Percentiles rank a stretch among this genome's conserved stretches.
Evolutionary conservation across 2,329 filamentous ascomycete species (phyloP).

Genomic region (Xylariaceae sp.): DNA sequence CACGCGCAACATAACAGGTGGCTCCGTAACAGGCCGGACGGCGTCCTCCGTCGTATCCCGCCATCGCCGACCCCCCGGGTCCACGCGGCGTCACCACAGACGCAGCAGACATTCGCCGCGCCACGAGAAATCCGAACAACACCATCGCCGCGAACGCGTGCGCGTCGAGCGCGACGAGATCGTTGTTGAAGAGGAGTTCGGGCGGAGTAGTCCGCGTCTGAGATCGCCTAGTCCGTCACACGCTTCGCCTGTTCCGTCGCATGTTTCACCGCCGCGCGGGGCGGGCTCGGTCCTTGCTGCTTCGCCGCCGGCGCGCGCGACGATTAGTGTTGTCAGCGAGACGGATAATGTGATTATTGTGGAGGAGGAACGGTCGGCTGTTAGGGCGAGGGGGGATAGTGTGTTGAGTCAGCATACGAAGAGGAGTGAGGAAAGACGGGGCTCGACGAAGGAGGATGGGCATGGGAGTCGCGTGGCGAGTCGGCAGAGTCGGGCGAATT

Average conservation of each 20-base stretch:
- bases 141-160: constrained; percentile 24
- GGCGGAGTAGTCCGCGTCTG: constrained; percentile 23
- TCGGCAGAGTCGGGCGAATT: constrained; percentile 29
- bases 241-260: background rate
- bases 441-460: constrained; percentile 29
- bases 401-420: constrained; percentile 22
- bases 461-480: constrained; percentile 30
- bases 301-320: background rate
- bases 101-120: constrained; percentile 14
- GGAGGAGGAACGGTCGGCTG: constrained; percentile 34
- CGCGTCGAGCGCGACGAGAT: constrained; percentile 25
- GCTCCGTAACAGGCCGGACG: constrained; percentile 30
- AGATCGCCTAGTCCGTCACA: constrained; percentile 5
- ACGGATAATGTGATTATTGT: constrained; percentile 38
- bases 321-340: constrained; percentile 17
- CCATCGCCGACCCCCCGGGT: constrained; percentile 24
- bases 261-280: constrained; percentile 19
- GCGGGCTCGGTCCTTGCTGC: constrained; percentile 2
- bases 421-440: constrained; percentile 25
- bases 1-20: constrained; percentile 11
- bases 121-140: constrained; percentile 31
- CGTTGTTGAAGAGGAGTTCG: constrained; percentile 18
- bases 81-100: constrained; percentile 11
- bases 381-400: constrained; percentile 27
- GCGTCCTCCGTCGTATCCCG: constrained; percentile 31